These are phyloP conservation scores for Carex kokanica DNA, from an alignment of 176 grass and related monocot species.

Conservation along the genomic window DNA sequence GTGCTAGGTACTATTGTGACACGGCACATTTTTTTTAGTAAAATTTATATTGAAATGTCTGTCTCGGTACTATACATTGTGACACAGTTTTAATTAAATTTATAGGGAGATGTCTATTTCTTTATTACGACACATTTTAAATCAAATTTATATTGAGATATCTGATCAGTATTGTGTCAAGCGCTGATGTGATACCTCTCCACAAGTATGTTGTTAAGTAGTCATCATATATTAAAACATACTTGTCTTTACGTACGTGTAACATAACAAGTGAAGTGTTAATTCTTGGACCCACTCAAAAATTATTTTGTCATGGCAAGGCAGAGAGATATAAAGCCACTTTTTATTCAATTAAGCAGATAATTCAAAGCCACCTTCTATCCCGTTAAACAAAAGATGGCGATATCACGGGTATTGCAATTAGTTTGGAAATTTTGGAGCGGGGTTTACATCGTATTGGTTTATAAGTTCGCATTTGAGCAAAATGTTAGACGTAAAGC, in stretches of 20 bases:
- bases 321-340: not conserved
- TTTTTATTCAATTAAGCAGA: not conserved
- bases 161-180: not conserved
- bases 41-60: not conserved
- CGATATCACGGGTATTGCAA: not conserved
- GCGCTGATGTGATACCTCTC: not conserved
- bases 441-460: constrained; percentile 2
- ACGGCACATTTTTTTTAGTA: not conserved
- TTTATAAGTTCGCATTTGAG: not conserved
- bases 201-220: not conserved
- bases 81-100: not conserved
- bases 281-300: not conserved
- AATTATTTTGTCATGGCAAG: not conserved
- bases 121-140: not conserved
- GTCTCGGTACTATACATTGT: not conserved
- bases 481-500: not conserved
- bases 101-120: not conserved
- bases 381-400: not conserved
- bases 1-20: not conserved
- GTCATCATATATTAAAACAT: not conserved
- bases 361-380: not conserved
- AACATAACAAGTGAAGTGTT: not conserved
- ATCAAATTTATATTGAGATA: not conserved
- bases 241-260: not conserved
- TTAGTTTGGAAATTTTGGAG: constrained; percentile 2